Percentiles rank a stretch among this genome's conserved stretches.
Evolutionary conservation across 805 yeast genomes (phyloP).

Genomic region (Barnettozyma salicaria): DNA sequence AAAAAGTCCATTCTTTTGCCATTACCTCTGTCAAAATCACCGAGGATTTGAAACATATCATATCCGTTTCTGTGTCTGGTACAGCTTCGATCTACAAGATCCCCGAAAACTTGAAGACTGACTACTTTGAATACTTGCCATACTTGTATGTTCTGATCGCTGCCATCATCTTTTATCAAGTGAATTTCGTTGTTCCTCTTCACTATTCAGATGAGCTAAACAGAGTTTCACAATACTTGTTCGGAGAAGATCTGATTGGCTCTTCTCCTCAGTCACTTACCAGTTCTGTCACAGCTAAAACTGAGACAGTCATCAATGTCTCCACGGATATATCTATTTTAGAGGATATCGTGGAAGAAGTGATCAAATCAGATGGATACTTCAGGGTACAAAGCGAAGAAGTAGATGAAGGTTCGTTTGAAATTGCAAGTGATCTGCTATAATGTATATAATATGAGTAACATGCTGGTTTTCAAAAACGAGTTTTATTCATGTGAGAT

Average conservation of each 20-base stretch:
- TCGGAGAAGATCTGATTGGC: constrained; percentile 9
- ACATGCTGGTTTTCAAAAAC: no score
- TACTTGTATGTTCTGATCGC: constrained; percentile 9
- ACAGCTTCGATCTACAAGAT: constrained; percentile 57
- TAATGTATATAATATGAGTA: no score
- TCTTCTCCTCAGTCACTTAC: neutral
- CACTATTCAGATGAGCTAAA: constrained; percentile 16
- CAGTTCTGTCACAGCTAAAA: neutral
- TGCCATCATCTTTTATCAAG: constrained; percentile 6
- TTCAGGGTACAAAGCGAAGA: constrained; percentile 4
- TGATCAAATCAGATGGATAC: constrained; percentile 10
- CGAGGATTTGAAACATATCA: constrained; percentile 4
- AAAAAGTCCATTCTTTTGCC: constrained; percentile 72
- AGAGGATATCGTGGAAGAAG: constrained; percentile 21
- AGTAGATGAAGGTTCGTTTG: constrained; percentile 19
- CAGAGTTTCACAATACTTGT: constrained; percentile 9
- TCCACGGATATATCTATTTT: no score
- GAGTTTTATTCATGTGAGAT: no score
- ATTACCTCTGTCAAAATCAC: constrained; percentile 69
- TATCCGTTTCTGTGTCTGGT: constrained; percentile 53
- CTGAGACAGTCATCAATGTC: no score
- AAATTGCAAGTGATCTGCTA: neutral
- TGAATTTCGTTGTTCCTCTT: constrained; percentile 12
- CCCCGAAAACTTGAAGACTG: constrained; percentile 39
- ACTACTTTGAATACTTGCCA: constrained; percentile 11